Evolutionary conservation across 768 basidiomycete species (phyloP).

Genomic region (Xerocomus spinulosus): DNA sequence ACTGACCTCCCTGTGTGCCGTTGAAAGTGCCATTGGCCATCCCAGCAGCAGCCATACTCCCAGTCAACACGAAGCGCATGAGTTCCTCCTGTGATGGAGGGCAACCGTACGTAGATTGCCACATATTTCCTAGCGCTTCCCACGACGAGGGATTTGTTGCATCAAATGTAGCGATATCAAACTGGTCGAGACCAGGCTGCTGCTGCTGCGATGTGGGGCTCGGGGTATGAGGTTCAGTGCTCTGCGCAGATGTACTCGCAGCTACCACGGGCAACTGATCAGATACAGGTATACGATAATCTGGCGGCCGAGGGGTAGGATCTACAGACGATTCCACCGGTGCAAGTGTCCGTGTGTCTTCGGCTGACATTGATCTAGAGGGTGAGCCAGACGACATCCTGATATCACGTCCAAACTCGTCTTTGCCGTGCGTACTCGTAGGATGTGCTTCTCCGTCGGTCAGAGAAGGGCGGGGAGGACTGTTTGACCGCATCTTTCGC

Average conservation of each 20-base stretch:
- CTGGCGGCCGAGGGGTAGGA: conserved; percentile 40
- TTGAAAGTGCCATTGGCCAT: conserved; percentile 12
- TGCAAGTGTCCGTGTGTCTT: conserved; percentile 24
- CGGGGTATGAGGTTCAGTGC: conserved; percentile 29
- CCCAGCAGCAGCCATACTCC: conserved; percentile 21
- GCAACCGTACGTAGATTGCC: conserved; percentile 64
- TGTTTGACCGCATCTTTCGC: conserved; percentile 52
- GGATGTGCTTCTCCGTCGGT: conserved; percentile 27
- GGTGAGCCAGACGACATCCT: conserved; percentile 46
- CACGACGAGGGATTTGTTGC: conserved; percentile 69
- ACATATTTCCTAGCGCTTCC: conserved; percentile 77
- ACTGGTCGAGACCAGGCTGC: conserved; percentile 54
- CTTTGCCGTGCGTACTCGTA: conserved; percentile 47
- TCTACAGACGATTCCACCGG: conserved; percentile 38
- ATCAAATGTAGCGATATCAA: conserved; percentile 72
- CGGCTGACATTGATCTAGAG: conserved; percentile 26
- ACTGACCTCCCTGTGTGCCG: conserved; percentile 20
- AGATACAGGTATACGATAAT: conserved; percentile 45
- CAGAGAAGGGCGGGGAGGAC: conserved; percentile 51
- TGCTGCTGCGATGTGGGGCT: conserved; percentile 38
- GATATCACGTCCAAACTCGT: conserved; percentile 86
- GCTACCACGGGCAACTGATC: conserved; percentile 41
- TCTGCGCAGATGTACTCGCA: conserved; percentile 54
- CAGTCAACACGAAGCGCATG: conserved; percentile 64
- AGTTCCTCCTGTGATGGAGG: conserved; percentile 70